Conservation (phyloP, 2,329 filamentous ascomycete species). For the Aaosphaeria pasadenensis region DNA sequence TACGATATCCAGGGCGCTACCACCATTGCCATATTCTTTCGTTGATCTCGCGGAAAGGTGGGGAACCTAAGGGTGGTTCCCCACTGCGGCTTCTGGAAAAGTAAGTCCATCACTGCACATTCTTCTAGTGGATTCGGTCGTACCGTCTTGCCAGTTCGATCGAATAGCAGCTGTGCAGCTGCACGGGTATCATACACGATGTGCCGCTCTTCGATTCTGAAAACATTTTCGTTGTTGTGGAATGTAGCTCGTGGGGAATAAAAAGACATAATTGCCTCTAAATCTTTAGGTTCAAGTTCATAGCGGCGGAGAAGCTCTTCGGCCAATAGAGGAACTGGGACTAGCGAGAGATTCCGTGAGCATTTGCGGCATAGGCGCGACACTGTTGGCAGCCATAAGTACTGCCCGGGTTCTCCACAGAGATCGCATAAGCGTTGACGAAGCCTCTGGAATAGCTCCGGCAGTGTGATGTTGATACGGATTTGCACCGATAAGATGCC, state of each 20-base stretch:
- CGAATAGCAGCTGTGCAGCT: not conserved
- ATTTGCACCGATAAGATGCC: constrained; percentile 1
- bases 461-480: not conserved
- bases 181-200: not conserved
- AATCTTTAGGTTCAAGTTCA: not conserved
- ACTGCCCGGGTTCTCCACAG: not conserved
- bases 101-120: not conserved
- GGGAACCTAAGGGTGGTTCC: not conserved
- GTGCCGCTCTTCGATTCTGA: not conserved
- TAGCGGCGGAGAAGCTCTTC: not conserved
- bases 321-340: not conserved
- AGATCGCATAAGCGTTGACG: not conserved
- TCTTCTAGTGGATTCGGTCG: not conserved
- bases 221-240: not conserved
- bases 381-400: not conserved
- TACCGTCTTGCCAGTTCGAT: not conserved
- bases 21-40: not conserved
- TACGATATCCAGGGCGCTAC: not conserved
- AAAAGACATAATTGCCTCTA: not conserved
- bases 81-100: not conserved
- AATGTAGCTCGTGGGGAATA: not conserved
- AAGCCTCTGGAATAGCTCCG: not conserved
- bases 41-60: not conserved
- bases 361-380: not conserved
- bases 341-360: not conserved